Base-by-base conservation (phyloP, 306 rosid genomes). In the Castanea mollissima region DNA sequence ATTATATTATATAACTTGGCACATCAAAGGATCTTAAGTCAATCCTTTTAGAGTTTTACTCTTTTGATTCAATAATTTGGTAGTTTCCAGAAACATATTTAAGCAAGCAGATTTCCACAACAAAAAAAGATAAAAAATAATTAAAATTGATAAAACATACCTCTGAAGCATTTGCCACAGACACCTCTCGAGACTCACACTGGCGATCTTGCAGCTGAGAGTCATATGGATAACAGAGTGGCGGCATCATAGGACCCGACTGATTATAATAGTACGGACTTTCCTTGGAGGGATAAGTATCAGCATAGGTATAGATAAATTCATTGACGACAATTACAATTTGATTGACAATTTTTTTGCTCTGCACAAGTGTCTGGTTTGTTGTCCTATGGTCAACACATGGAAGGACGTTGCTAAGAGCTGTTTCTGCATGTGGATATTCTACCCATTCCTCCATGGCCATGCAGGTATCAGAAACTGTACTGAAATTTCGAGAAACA, bases 381-480 rank as follows among this genome's bases (percentile, higher is more conserved):
- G 98, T 93, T 49, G 98, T 93, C 79, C 79, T 82, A 80, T 85
- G 93, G 79, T 95, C 98, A 74, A 95, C 98, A 54, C 99, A 95
- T 3, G 99, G 99, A 77, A 95, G 98, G 79, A 95, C 83, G 74
- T 87, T 83, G 87, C 96, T 88, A 72, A 95, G 99, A 80, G 99
- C 93, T 63, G 98, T 91, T 84, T 90, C 95, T 29, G 98, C 87
- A 3, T 89, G 95, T 35, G 98, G 95, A 88, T 90, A 83, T 60
- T 93, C 95, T 73, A 93, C 97, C 98, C 98, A 93, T 78, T 93
- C 95, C 59, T 85, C 92, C 98, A 93, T 93, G 25, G 97, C 95
- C 90, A 91, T 78, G 75, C 98, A 93, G 10, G 97, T 86, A 83
- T 93, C 98, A 49, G 91, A 91, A 75, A 93, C 91, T 69, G 95